Conservation (phyloP, 257 asterid species). For the Avicennia marina region DNA sequence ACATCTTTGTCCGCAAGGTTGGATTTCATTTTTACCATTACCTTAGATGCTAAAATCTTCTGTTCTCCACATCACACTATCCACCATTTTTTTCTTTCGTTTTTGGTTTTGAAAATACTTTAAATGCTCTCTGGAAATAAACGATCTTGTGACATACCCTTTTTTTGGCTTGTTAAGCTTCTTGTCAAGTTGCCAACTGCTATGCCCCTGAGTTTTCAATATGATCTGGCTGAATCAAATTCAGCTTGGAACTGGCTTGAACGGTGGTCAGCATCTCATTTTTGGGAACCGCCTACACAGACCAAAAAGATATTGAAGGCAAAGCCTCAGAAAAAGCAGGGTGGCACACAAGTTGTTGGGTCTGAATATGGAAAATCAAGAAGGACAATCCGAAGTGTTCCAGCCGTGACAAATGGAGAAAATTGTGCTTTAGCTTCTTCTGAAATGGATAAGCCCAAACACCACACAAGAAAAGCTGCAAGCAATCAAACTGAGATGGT, state of each 20-base stretch:
- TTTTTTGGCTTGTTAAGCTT: no score
- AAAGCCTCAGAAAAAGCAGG: conserved; percentile 58
- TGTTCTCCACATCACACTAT: no score
- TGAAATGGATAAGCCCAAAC: conserved; percentile 57
- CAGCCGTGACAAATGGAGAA: conserved; percentile 44
- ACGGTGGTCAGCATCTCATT: conserved; percentile 73
- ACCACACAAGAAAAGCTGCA: conserved; percentile 39
- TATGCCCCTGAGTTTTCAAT: conserved; percentile 83
- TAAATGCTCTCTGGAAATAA: no score
- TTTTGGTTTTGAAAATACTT: no score
- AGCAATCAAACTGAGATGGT: conserved; percentile 46
- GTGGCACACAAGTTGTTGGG: conserved; percentile 29
- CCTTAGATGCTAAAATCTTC: no score
- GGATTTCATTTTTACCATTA: conserved; percentile 15
- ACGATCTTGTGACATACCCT: no score
- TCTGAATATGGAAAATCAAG: conserved; percentile 56
- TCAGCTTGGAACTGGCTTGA: conserved; percentile 87
- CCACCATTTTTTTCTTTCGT: no score
- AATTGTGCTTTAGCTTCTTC: conserved; percentile 34
- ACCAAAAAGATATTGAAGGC: conserved; percentile 33
- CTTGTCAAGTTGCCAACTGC: conserved; percentile 64
- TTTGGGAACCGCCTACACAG: conserved; percentile 63
- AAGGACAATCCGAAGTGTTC: conserved; percentile 59
- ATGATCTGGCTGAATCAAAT: conserved; percentile 68
- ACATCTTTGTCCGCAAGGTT: conserved; percentile 56